Base-by-base conservation (phyloP, 23 red algal species). In the Gracilaria gracilis region DNA sequence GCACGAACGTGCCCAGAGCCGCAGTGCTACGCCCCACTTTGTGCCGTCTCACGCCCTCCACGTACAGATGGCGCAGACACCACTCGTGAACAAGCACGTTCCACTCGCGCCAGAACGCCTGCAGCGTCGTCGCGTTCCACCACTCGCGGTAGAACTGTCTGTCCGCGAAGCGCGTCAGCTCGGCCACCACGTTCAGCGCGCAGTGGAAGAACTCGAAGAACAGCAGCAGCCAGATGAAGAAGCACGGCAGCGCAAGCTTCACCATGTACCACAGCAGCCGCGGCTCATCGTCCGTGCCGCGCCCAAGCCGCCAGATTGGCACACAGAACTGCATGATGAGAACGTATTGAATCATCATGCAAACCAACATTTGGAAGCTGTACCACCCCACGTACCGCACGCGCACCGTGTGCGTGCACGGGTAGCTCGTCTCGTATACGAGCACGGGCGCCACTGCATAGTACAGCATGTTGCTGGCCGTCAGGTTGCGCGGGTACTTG, bases 181-280 rank as follows among this genome's bases (percentile, higher is more conserved):
- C 96, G 31, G 96, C 96, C 38, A 93, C 91, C 49, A 88, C 80
- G 57, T 80, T 90, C 38, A 98, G 85, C 76, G 65, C 83, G 76
- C 96, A 98, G 79, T 98, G 96, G 81, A 98, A 98, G 79, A 95
- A 92, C 34, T 72, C 85, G 40, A 80, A 95, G 81, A 98, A 98
- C 57, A 93, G 55, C 31, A 98, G 80, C 61, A 98, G 77, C 91
- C 91, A 98, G 36, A 95, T 82, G 75, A 95, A 75, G 77, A 98
- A 95, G 61, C 83, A 82, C 34, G 95, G 95, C 65, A 98, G 79
- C 16, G 95, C 96, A 81, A 95, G 86, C 33, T 98, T 98, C 79
- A 93, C 87, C 47, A 79, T 64, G 64, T 87, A 87, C 73, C 79
- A 95, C 73, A 92, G 21, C 69, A 95, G 39, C 8, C 81, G 84